Evolutionary conservation across 495 filamentous ascomycete genomes (phyloP).

Genomic region (Penicillium desertorum): DNA sequence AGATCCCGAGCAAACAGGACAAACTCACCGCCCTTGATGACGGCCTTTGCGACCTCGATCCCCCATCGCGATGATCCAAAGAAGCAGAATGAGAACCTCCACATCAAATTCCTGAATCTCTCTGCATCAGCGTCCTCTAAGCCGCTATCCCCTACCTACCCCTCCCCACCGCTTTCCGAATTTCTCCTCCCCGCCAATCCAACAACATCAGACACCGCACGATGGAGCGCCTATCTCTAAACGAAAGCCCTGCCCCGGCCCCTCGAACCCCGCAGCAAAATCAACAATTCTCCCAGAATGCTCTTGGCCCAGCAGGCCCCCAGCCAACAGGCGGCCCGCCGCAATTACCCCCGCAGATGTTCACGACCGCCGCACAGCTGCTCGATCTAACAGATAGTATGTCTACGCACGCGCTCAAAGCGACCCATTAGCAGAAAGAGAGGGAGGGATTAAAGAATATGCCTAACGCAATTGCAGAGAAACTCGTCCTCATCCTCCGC

Average conservation of each 20-base stretch:
- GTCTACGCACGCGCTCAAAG: slow-evolving; percentile 11
- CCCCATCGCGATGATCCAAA: background rate
- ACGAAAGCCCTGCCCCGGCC: slow-evolving; percentile 35
- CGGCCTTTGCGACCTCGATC: slow-evolving; percentile 10
- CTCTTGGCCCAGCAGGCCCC: slow-evolving; percentile 25
- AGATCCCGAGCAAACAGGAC: slow-evolving; percentile 20
- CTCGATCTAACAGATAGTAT: slow-evolving; percentile 95
- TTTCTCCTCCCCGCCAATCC: slow-evolving; percentile 12
- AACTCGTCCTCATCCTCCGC: slow-evolving; percentile 82
- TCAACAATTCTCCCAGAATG: slow-evolving; percentile 26
- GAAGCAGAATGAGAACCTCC: slow-evolving; percentile 7
- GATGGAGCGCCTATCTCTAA: slow-evolving; percentile 47
- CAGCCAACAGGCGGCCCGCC: slow-evolving; percentile 41
- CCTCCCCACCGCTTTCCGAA: slow-evolving; percentile 9
- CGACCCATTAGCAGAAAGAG: background rate
- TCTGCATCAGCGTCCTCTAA: background rate
- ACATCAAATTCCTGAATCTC: background rate
- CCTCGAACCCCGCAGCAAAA: slow-evolving; percentile 30
- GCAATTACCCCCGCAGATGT: slow-evolving; percentile 77
- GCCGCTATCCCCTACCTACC: slow-evolving; percentile 5
- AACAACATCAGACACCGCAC: slow-evolving; percentile 10
- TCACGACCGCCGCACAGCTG: slow-evolving; percentile 93
- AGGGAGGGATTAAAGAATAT: background rate
- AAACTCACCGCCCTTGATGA: slow-evolving; percentile 28
- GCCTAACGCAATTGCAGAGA: slow-evolving; percentile 60